These are phyloP conservation scores for Hemisphaericaspora nanyangensis DNA, from an alignment of 805 yeast species.

Conservation along the genomic window DNA sequence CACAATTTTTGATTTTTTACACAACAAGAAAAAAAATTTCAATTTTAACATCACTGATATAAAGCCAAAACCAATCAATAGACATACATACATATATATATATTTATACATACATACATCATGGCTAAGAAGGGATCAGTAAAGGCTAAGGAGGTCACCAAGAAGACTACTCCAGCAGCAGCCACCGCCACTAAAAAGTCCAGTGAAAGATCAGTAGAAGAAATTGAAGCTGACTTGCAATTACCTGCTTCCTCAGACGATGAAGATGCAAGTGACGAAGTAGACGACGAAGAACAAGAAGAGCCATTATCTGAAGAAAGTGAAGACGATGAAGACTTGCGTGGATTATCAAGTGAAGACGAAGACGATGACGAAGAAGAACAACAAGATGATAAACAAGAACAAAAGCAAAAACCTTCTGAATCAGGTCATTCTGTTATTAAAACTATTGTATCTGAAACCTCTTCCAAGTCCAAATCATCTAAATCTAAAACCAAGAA, in stretches of 20 bases:
- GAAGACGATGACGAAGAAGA: slow-evolving; percentile 23
- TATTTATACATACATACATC: neutral
- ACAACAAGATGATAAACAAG: slow-evolving; percentile 12
- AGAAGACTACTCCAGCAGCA: neutral
- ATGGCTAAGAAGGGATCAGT: slow-evolving; percentile 4
- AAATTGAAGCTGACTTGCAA: slow-evolving; percentile 19
- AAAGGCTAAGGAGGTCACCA: neutral
- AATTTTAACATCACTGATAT: no score
- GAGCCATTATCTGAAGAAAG: slow-evolving; percentile 19
- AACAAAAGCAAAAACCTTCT: slow-evolving; percentile 1
- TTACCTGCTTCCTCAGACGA: slow-evolving; percentile 12
- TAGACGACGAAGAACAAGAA: slow-evolving; percentile 13
- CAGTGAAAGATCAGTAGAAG: slow-evolving; percentile 18
- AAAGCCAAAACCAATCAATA: no score
- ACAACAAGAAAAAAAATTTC: neutral
- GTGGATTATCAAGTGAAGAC: slow-evolving; percentile 10
- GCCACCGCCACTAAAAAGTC: neutral
- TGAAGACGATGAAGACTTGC: slow-evolving; percentile 17
- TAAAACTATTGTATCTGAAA: slow-evolving; percentile 12
- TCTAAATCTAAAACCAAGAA: slow-evolving; percentile 24
- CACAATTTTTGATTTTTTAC: neutral
- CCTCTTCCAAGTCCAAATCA: slow-evolving; percentile 3
- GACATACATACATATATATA: no score
- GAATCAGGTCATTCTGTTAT: slow-evolving; percentile 22
- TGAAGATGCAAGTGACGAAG: slow-evolving; percentile 14